phyloP scores from a whole-genome alignment of 345 rosid species.

The Arabidopsis suecica region DNA sequence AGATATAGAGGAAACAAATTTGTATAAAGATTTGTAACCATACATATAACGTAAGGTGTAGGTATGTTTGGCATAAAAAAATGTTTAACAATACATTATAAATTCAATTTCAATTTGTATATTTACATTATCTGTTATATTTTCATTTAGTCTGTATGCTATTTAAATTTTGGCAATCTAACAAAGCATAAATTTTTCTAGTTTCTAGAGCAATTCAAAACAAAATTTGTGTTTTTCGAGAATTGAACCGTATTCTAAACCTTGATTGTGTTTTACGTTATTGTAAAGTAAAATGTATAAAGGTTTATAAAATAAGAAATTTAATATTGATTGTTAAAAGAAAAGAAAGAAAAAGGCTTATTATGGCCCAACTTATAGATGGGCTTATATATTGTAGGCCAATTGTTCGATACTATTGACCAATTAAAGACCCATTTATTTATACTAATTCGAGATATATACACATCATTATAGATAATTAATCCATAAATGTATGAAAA shows the following conservation, averaged over 20 bases:
- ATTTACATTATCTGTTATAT: slow-evolving; percentile 2
- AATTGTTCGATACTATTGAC: neutral
- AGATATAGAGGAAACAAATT: slow-evolving; percentile 24
- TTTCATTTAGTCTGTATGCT: neutral
- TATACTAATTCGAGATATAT: neutral
- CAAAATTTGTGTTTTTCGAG: neutral
- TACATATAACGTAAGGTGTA: slow-evolving; percentile 24
- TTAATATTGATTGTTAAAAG: neutral
- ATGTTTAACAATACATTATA: slow-evolving; percentile 14
- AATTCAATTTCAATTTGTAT: neutral
- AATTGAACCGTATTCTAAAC: neutral
- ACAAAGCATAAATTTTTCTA: slow-evolving; percentile 21
- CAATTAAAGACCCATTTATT: slow-evolving; percentile 8
- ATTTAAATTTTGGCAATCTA: slow-evolving; percentile 4
- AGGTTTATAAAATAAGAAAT: neutral
- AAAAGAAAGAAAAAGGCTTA: neutral
- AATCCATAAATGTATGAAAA: neutral
- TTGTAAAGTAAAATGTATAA: neutral
- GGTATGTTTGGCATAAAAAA: neutral
- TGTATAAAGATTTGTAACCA: slow-evolving; percentile 36
- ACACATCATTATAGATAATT: neutral
- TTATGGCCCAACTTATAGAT: slow-evolving; percentile 21
- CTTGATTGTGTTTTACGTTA: neutral
- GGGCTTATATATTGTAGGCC: slow-evolving; percentile 26
- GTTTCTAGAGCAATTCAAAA: neutral